A percentile compares a stretch with the other conserved stretches of the same genome.
phyloP scores from a whole-genome alignment of 306 rosid genomes.

The Cucumis melo region DNA sequence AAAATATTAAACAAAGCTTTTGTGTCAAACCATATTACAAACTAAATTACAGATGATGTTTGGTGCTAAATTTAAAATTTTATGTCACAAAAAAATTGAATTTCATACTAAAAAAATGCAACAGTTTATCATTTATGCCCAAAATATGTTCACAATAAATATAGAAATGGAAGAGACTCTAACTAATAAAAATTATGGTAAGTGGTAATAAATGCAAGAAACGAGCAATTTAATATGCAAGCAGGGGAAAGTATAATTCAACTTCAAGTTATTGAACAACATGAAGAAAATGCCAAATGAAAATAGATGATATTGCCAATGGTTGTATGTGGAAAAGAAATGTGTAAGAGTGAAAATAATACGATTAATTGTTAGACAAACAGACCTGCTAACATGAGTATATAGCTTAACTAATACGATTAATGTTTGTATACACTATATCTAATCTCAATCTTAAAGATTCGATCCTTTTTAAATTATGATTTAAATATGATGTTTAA shows the following conservation, averaged over 20 bases:
- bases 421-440: no score
- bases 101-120: background rate
- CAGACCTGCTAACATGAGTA: no score
- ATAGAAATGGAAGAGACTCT: background rate
- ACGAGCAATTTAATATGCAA: background rate
- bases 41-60: no score
- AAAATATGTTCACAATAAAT: background rate
- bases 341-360: conserved; percentile 4
- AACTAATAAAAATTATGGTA: background rate
- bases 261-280: background rate
- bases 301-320: conserved; percentile 1
- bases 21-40: background rate
- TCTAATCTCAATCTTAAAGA: no score
- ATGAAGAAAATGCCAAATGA: background rate
- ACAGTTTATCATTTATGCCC: background rate
- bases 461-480: no score
- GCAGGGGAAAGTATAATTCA: background rate
- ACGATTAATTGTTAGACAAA: background rate
- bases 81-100: background rate
- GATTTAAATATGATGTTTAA: background rate
- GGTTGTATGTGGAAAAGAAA: conserved; percentile 1
- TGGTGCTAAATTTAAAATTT: background rate
- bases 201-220: background rate
- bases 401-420: no score
- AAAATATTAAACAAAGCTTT: background rate